Evolutionary conservation across 2,329 filamentous ascomycete species (phyloP), one percentile per base, ranked within the genome.

Genomic region (Orbilia oligospora): DNA sequence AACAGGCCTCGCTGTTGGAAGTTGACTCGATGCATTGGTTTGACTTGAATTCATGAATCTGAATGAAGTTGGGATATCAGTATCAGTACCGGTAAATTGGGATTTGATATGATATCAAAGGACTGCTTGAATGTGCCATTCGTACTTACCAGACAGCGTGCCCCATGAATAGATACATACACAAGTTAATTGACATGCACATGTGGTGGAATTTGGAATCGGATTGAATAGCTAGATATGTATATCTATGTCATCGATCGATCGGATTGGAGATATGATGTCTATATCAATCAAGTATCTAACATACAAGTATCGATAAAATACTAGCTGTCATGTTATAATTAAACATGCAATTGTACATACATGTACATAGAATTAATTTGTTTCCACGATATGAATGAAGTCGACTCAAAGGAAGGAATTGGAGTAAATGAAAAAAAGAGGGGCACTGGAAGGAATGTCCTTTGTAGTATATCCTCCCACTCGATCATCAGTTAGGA

Each of bases 121-220:
- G n/a, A 30, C n/a, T 27, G 9, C 56, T 22, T 55, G 20, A 22
- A 58, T 30, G 30, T 61, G 56, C 56, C 36, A 61, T 61, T 8
- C 56, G 18, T n/a, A 44, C 30, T 58, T 30, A n/a, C 53, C 33
- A 9, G 53, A 30, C 53, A 61, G 56, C 56, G 36, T 61, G 56
- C 56, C 56, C 33, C 3, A 22, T 48, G 14, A 22, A 16, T 30
- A 30, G 27, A 6, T 30, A 30, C 27, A 30, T 30, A 30, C 27
- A 30, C 6, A 30, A 6, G 27, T 6, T 30, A 30, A 6, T n/a
- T n/a, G n/a, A n/a, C n/a, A n/a, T n/a, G n/a, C n/a, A n/a, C 56
- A 61, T 61, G 56, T 61, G 36, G 20, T 61, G 56, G 56, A 61
- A 61, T 61, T 44, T 33, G 2, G 56, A n/a, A 27, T 36, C 16